A percentile compares a stretch with the other conserved stretches of the same genome.
These are phyloP conservation scores for Psilocybe tampanensis DNA, from an alignment of 768 basidiomycete species.

Conservation along the genomic window DNA sequence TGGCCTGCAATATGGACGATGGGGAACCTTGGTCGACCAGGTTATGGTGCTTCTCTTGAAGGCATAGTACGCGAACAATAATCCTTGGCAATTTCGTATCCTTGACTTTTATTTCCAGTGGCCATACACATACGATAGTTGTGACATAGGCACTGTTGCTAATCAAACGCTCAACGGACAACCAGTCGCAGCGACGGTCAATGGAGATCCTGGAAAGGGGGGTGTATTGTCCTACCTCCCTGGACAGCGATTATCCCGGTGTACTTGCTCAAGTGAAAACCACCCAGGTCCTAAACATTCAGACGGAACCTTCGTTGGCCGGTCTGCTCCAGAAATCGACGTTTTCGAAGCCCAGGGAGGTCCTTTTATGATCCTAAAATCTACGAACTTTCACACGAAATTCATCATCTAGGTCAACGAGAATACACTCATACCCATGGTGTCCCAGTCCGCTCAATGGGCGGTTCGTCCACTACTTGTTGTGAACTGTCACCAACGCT, in stretches of 20 bases:
- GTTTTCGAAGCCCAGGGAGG: slow-evolving; percentile 79
- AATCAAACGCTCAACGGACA: slow-evolving; percentile 79
- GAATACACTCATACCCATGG: slow-evolving; percentile 50
- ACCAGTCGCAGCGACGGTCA: slow-evolving; percentile 61
- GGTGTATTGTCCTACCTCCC: slow-evolving; percentile 71
- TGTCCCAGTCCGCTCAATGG: slow-evolving; percentile 88
- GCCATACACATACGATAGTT: slow-evolving; percentile 82
- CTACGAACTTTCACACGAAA: background rate
- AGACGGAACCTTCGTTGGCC: slow-evolving; percentile 78
- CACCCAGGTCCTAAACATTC: slow-evolving; percentile 81
- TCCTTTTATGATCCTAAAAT: background rate
- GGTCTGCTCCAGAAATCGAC: slow-evolving; percentile 90
- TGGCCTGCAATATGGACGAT: slow-evolving; percentile 88
- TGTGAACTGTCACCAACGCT: background rate
- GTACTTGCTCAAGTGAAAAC: slow-evolving; percentile 80
- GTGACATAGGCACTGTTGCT: slow-evolving; percentile 81
- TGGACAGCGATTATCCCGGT: slow-evolving; percentile 82
- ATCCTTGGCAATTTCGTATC: background rate
- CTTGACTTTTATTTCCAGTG: slow-evolving; percentile 44
- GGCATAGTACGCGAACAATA: slow-evolving; percentile 56
- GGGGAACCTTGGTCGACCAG: slow-evolving; percentile 73
- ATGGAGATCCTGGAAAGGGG: slow-evolving; percentile 53
- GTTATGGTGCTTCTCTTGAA: slow-evolving; percentile 83
- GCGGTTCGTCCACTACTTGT: slow-evolving; percentile 49
- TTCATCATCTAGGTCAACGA: slow-evolving; percentile 43